Evolutionary conservation across 495 filamentous ascomycete species (phyloP).

Genomic region (Aspergillus olivimuriae): DNA sequence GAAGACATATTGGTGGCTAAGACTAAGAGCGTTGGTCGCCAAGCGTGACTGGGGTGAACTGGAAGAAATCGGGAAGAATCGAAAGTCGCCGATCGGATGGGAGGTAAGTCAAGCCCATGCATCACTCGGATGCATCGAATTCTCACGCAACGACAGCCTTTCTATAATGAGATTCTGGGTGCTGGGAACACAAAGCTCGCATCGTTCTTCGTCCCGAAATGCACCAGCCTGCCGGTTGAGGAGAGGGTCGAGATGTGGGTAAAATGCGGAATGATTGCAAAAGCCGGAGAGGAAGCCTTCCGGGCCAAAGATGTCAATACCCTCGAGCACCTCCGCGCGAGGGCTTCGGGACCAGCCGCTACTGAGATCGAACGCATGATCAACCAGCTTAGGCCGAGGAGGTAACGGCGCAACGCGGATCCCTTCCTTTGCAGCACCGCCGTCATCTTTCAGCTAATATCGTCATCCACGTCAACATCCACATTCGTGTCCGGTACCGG

Average conservation of each 20-base stretch:
- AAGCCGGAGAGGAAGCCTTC: conserved; percentile 88
- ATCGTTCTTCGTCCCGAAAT: conserved; percentile 80
- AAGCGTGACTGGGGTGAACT: conserved; percentile 88
- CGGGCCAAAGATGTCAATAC: conserved; percentile 70
- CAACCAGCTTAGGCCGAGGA: conserved; percentile 44
- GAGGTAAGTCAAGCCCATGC: conserved; percentile 50
- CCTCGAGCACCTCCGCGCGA: conserved; percentile 51
- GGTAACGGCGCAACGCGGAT: conserved; percentile 21
- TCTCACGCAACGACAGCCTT: conserved; percentile 53
- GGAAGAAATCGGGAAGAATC: conserved; percentile 64
- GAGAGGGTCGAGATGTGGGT: conserved; percentile 89
- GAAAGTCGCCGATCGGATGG: conserved; percentile 94
- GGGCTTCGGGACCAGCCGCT: conserved; percentile 48
- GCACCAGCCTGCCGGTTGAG: conserved; percentile 52
- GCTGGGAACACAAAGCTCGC: conserved; percentile 90
- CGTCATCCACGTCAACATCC: conserved; percentile 31
- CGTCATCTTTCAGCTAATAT: conserved; percentile 37
- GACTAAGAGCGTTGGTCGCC: conserved; percentile 80
- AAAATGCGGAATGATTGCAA: conserved; percentile 85
- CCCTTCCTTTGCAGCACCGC: conserved; percentile 4
- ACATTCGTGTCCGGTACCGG: conserved; percentile 18
- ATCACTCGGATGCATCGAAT: conserved; percentile 8
- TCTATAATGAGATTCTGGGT: conserved; percentile 80
- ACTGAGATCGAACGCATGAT: conserved; percentile 59
- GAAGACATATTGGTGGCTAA: conserved; percentile 84